Base-by-base conservation (phyloP, 768 basidiomycete species). In the Pulveroboletus frians region DNA sequence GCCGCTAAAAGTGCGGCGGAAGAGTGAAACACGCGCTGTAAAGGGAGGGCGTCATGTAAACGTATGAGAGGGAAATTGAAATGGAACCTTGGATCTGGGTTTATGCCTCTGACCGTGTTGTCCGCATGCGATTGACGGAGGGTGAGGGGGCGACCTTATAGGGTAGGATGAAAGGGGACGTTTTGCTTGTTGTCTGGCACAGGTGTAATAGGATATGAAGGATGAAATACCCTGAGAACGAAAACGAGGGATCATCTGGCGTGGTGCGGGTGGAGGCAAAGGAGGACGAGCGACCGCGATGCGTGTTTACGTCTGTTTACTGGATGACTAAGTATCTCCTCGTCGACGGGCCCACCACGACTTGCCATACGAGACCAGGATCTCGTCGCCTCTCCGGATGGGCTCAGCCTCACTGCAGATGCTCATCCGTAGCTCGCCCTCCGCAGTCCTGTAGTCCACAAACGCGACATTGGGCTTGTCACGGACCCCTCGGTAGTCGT, bases 361-460 rank as follows among this genome's bases (percentile, higher is more conserved):
- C 61, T 91, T 92, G 18, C 93, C 93, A 62, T 95, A 95, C 11
- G 85, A 88, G 18, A 94, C 88, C 26, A 92, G 62, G 29, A 97
- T 78, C 68, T 95, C 92, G 11, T 91, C 81, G 7, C 89, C 87
- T 66, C 87, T 92, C 55, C 71, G 77, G 39, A 94, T 81, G 6
- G 69, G 72, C 42, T 76, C 72, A 45, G 68, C 69, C 41, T 70
- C 72, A 49, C 80, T 85, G 81, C 85, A 86, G 29, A 97, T 75
- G 52, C 83, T 76, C 78, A 96, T 93, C 43, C 80, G 71, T 54
- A 87, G 66, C 64, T 86, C 87, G 15, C 86, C 90, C 30, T 54
- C 58, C 17, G 50, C 54, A 9, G 73, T 74, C 50, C 79, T 70
- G 32, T 69, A 67, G 36, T 90, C 88, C 43, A 73, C 70, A 57